Conservation (phyloP, 768 basidiomycete genomes). For the Coprinopsis sp. region DNA sequence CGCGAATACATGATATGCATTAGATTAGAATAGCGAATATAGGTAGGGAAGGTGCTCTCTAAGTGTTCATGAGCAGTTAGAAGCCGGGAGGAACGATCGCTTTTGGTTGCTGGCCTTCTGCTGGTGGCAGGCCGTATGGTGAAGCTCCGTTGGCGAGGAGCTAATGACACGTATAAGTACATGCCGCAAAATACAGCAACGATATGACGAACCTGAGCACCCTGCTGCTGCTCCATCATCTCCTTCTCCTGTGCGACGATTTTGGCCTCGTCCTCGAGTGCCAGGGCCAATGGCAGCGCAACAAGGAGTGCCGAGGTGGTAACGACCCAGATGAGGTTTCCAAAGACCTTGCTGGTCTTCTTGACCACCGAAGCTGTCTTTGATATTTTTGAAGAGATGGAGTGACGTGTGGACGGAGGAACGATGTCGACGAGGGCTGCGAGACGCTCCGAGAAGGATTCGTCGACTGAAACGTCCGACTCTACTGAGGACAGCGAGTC, state of each 20-base stretch:
- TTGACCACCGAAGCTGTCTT: slow-evolving; percentile 62
- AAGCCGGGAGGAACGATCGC: slow-evolving; percentile 84
- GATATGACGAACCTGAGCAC: slow-evolving; percentile 64
- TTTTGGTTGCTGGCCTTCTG: slow-evolving; percentile 42
- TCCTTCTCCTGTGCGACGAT: slow-evolving; percentile 93
- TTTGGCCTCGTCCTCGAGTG: slow-evolving; percentile 94
- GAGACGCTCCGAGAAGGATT: slow-evolving; percentile 84
- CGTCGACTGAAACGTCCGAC: slow-evolving; percentile 67
- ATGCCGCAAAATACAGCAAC: slow-evolving; percentile 5
- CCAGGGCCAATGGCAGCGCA: slow-evolving; percentile 87
- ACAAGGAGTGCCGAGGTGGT: slow-evolving; percentile 92
- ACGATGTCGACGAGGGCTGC: slow-evolving; percentile 94
- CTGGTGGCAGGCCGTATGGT: slow-evolving; percentile 39
- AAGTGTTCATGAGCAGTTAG: slow-evolving; percentile 26
- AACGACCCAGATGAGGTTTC: slow-evolving; percentile 91
- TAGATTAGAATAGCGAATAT: slow-evolving; percentile 14
- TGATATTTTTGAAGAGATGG: slow-evolving; percentile 56
- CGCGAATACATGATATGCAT: slow-evolving; percentile 1
- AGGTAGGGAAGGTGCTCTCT: neutral
- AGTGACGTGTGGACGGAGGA: slow-evolving; percentile 82
- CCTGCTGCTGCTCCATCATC: slow-evolving; percentile 88
- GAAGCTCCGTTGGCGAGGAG: slow-evolving; percentile 61
- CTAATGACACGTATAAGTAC: slow-evolving; percentile 33
- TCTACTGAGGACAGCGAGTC: slow-evolving; percentile 77
- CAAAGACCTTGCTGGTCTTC: slow-evolving; percentile 65